Conservation (phyloP, 495 filamentous ascomycete genomes). For the Cercophora scortea region DNA sequence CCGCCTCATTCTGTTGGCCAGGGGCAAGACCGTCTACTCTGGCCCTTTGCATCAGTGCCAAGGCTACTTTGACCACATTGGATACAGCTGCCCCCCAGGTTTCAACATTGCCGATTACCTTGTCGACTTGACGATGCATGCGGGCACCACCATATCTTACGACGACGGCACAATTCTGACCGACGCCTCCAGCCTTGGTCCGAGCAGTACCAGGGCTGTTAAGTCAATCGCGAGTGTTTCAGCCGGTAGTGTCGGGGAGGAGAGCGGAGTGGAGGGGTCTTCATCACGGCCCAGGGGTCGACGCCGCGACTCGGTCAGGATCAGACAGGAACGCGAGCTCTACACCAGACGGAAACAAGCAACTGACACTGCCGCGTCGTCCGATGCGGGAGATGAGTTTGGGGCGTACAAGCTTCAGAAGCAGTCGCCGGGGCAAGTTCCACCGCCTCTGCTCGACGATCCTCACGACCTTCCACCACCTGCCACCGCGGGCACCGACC, state of each 20-base stretch:
- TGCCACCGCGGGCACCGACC: constrained; percentile 59
- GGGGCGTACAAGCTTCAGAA: constrained; percentile 56
- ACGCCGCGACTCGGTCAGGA: constrained; percentile 66
- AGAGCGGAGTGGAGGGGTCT: constrained; percentile 28
- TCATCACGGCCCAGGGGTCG: constrained; percentile 54
- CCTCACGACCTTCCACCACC: constrained; percentile 71
- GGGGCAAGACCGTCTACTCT: constrained; percentile 86
- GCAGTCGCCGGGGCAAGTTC: constrained; percentile 53
- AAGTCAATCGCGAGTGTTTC: constrained; percentile 84
- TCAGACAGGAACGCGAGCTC: constrained; percentile 80
- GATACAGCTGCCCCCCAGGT: constrained; percentile 86
- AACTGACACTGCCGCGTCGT: constrained; percentile 59
- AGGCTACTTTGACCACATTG: constrained; percentile 82
- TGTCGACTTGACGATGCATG: constrained; percentile 97
- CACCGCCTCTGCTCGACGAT: constrained; percentile 53
- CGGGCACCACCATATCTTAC: constrained; percentile 32
- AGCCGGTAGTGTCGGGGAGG: constrained; percentile 56
- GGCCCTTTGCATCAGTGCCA: constrained; percentile 86
- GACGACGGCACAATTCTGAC: constrained; percentile 49
- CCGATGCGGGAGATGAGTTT: constrained; percentile 52
- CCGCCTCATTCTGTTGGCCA: constrained; percentile 79
- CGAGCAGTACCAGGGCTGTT: constrained; percentile 80
- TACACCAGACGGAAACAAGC: constrained; percentile 73
- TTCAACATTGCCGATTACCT: constrained; percentile 99
- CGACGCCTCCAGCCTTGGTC: constrained; percentile 65